Conservation (phyloP, 2,329 filamentous ascomycete genomes). For the Epichloe festucae region DNA sequence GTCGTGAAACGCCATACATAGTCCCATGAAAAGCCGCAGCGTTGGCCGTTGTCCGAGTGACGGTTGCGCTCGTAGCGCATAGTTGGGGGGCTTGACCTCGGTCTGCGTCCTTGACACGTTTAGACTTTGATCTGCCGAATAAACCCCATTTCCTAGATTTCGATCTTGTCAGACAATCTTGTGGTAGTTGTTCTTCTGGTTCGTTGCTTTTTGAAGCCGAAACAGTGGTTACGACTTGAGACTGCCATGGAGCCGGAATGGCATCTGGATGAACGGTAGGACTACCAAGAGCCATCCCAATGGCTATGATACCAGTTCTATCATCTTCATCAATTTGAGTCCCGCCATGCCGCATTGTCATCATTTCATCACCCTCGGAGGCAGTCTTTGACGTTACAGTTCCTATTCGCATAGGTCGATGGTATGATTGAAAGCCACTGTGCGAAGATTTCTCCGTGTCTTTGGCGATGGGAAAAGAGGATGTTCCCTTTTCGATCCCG, state of each 20-base stretch:
- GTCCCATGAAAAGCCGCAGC: not conserved
- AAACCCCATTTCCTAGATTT: slow-evolving; percentile 46
- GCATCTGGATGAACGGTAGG: slow-evolving; percentile 34
- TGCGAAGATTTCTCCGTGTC: not conserved
- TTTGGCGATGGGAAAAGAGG: not conserved
- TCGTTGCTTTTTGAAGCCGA: slow-evolving; percentile 10
- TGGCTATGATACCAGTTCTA: slow-evolving; percentile 28
- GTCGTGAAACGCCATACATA: not conserved
- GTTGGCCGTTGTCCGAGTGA: not conserved
- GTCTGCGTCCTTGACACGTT: slow-evolving; percentile 11
- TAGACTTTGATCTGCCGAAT: slow-evolving; percentile 34
- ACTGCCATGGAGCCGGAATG: slow-evolving; percentile 16
- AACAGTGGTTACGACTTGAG: slow-evolving; percentile 13
- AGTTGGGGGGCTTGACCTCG: slow-evolving; percentile 7
- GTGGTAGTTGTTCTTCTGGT: slow-evolving; percentile 8
- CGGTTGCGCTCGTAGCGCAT: not conserved
- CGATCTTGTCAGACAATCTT: slow-evolving; percentile 19
- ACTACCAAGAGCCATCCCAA: slow-evolving; percentile 65
- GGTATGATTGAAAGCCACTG: not conserved
- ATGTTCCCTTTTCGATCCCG: not conserved
- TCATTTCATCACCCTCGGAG: slow-evolving; percentile 16
- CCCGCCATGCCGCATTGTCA: not conserved
- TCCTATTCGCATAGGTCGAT: not conserved
- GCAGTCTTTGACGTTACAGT: slow-evolving; percentile 20
- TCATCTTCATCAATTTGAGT: slow-evolving; percentile 17